Conservation (phyloP, 2,329 filamentous ascomycete species). For the Ophiostoma triangulosporum region DNA sequence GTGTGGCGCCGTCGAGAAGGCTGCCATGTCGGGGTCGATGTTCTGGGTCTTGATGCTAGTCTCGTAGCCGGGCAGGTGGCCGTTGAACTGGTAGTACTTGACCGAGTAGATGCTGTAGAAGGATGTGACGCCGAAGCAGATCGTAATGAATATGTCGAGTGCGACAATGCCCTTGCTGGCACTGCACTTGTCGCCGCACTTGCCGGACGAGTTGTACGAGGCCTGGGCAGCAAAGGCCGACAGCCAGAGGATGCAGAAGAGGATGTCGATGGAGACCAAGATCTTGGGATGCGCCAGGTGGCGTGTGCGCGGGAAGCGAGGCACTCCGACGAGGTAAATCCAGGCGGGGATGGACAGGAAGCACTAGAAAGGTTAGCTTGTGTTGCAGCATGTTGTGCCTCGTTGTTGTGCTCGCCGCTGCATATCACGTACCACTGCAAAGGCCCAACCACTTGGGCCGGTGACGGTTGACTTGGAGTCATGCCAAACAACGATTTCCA, state of each 20-base stretch:
- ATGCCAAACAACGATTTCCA: conserved; percentile 47
- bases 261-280: conserved; percentile 43
- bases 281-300: conserved; percentile 48
- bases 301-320: conserved; percentile 47
- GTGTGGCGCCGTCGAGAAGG: conserved; percentile 53
- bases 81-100: conserved; percentile 48
- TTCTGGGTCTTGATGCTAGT: conserved; percentile 29
- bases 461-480: conserved; percentile 34
- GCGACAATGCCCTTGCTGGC: conserved; percentile 50
- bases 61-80: conserved; percentile 48
- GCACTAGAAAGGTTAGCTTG: conserved; percentile 30
- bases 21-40: conserved; percentile 56
- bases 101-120: conserved; percentile 47
- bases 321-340: conserved; percentile 52
- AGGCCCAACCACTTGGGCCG: conserved; percentile 49
- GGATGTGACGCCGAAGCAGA: conserved; percentile 41
- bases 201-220: conserved; percentile 43
- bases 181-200: conserved; percentile 43
- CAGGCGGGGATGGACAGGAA: conserved; percentile 51
- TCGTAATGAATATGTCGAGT: conserved; percentile 38
- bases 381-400: not conserved
- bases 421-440: conserved; percentile 40
- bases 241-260: conserved; percentile 50
- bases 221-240: conserved; percentile 54
- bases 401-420: not conserved